phyloP scores from a whole-genome alignment of 177 flowering plant genomes.

The Vitis hybrid region DNA sequence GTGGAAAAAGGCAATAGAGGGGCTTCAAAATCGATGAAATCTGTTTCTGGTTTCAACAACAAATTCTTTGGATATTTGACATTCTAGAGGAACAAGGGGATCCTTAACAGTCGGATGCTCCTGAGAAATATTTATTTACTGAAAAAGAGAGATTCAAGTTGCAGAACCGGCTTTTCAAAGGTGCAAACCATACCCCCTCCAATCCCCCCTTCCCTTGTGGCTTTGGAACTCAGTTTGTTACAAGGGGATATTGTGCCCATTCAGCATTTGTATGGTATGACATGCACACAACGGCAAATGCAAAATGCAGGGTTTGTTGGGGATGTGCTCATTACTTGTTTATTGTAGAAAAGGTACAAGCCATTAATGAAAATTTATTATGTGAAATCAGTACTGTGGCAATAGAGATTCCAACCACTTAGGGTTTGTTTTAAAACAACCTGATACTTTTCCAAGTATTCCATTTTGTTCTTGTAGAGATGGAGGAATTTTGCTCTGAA shows the following conservation, averaged over 20 bases:
- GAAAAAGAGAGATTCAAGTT: conserved; percentile 10
- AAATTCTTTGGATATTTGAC: conserved; percentile 23
- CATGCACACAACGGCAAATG: neutral
- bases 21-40: conserved; percentile 76
- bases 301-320: neutral
- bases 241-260: neutral
- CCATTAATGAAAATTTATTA: conserved; percentile 15
- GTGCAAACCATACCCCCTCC: conserved; percentile 1
- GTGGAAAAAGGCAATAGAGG: conserved; percentile 95
- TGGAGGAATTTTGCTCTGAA: too few relatives aligned
- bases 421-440: too few relatives aligned
- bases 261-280: conserved; percentile 3
- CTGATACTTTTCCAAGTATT: too few relatives aligned
- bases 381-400: neutral
- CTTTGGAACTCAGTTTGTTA: neutral
- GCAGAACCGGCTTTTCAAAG: conserved; percentile 2
- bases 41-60: conserved; percentile 5
- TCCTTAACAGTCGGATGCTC: conserved; percentile 11
- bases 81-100: conserved; percentile 18
- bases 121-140: conserved; percentile 8
- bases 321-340: conserved; percentile 2
- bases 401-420: neutral
- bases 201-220: neutral
- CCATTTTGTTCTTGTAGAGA: too few relatives aligned
- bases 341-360: conserved; percentile 8